phyloP scores from a whole-genome alignment of 176 grass and related monocot genomes.

The Chloris gayana region DNA sequence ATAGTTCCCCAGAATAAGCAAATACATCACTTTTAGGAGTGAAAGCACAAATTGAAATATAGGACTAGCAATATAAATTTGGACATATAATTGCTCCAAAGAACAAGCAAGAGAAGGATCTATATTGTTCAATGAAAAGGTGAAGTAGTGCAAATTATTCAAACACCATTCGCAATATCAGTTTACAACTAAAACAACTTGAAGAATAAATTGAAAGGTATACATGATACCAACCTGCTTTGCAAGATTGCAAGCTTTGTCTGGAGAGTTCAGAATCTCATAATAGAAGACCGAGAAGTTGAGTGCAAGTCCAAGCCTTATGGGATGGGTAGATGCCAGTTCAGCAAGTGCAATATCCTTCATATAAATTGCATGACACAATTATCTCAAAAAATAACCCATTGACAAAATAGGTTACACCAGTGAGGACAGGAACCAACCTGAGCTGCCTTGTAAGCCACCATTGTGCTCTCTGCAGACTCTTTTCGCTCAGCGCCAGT shows the following conservation, averaged over 20 bases:
- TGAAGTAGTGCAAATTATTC: background rate
- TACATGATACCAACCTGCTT: conserved; percentile 58
- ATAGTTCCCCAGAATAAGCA: background rate
- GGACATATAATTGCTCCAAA: background rate
- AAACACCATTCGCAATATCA: background rate
- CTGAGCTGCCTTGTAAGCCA: conserved; percentile 79
- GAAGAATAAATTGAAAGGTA: background rate
- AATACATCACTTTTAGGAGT: background rate
- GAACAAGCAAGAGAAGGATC: background rate
- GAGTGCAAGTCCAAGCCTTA: conserved; percentile 84
- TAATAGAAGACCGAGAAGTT: conserved; percentile 96
- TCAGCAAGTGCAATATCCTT: conserved; percentile 84
- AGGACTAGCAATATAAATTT: background rate
- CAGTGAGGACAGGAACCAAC: conserved; percentile 39
- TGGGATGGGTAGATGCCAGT: conserved; percentile 75
- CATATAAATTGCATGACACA: background rate
- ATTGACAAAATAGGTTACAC: background rate
- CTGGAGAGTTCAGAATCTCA: conserved; percentile 85
- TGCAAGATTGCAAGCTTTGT: conserved; percentile 80
- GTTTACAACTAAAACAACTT: background rate
- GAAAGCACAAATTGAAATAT: background rate
- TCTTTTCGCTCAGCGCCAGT: conserved; percentile 68
- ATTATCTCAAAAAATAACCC: background rate
- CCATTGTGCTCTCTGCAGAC: conserved; percentile 70
- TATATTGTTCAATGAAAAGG: background rate